These are phyloP conservation scores for Acanthamoeba triangularis DNA, from an alignment of 208 protist species.

Conservation along the genomic window DNA sequence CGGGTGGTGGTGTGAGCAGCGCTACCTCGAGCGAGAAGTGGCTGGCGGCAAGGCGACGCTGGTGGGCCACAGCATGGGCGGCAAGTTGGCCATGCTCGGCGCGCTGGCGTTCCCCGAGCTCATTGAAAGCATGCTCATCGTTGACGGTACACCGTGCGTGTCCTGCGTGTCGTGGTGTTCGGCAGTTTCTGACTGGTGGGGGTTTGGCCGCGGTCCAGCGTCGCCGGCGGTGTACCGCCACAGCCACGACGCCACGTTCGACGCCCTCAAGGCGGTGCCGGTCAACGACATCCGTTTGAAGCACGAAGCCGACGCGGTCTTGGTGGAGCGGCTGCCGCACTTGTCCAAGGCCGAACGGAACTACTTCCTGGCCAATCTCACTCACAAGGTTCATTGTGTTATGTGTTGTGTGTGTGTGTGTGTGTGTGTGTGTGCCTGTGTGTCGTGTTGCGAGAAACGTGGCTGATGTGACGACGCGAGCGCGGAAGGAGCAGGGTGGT, in stretches of 20 bases:
- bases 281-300: neutral
- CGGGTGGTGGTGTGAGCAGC: neutral
- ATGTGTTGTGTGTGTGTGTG: no score
- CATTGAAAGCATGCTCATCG: constrained; percentile 33
- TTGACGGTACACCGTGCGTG: neutral
- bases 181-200: neutral
- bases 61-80: constrained; percentile 52
- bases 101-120: constrained; percentile 37
- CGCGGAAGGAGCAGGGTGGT: neutral
- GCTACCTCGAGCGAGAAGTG: neutral
- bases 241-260: constrained; percentile 51
- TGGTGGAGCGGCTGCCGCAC: neutral
- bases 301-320: constrained; percentile 25
- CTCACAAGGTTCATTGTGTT: no score
- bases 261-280: constrained; percentile 7
- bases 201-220: neutral
- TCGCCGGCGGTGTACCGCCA: constrained; percentile 43
- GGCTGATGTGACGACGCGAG: no score
- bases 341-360: constrained; percentile 41
- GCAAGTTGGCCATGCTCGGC: constrained; percentile 51
- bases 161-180: neutral
- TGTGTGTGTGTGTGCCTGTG: no score
- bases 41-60: neutral
- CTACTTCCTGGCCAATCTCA: constrained; percentile 57
- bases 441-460: no score